These are phyloP conservation scores for Cinnamomum micranthum DNA, from an alignment of 164 flowering plant species.

Conservation along the genomic window DNA sequence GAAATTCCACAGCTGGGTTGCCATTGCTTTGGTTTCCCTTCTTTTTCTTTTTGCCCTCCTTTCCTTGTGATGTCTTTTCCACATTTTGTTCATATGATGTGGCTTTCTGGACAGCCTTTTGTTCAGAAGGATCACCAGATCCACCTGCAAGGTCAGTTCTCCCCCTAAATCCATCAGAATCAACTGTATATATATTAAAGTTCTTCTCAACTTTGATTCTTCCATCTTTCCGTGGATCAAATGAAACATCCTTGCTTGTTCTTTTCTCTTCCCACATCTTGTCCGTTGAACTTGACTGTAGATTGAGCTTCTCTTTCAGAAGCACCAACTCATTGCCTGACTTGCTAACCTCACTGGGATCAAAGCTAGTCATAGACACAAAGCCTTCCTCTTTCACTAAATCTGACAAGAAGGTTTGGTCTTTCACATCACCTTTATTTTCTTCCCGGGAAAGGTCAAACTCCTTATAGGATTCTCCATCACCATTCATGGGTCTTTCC, in stretches of 20 bases:
- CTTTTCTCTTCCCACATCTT: constrained; percentile 17
- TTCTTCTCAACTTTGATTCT: constrained; percentile 19
- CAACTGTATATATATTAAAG: constrained; percentile 12
- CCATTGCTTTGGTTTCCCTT: constrained; percentile 25
- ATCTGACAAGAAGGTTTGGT: constrained; percentile 17
- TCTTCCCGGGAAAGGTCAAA: constrained; percentile 16
- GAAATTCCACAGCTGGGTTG: constrained; percentile 16
- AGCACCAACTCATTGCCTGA: neutral
- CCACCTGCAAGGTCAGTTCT: constrained; percentile 24
- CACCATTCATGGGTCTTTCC: constrained; percentile 10
- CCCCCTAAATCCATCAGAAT: constrained; percentile 16
- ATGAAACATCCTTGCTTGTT: constrained; percentile 10
- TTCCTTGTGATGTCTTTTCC: constrained; percentile 11
- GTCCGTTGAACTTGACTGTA: constrained; percentile 19
- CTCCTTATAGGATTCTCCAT: constrained; percentile 16
- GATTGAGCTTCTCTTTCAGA: constrained; percentile 23
- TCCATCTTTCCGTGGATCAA: constrained; percentile 15
- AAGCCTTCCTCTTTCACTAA: constrained; percentile 22
- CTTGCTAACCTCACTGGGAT: neutral
- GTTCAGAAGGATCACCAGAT: constrained; percentile 12
- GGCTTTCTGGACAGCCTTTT: constrained; percentile 20
- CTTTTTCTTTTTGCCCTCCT: constrained; percentile 37
- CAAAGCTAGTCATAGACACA: constrained; percentile 13
- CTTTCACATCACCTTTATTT: constrained; percentile 19
- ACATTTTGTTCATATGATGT: constrained; percentile 14